Evolutionary conservation across 2,329 filamentous ascomycete species (phyloP).

Genomic region (Conoideocrella luteorostrata): DNA sequence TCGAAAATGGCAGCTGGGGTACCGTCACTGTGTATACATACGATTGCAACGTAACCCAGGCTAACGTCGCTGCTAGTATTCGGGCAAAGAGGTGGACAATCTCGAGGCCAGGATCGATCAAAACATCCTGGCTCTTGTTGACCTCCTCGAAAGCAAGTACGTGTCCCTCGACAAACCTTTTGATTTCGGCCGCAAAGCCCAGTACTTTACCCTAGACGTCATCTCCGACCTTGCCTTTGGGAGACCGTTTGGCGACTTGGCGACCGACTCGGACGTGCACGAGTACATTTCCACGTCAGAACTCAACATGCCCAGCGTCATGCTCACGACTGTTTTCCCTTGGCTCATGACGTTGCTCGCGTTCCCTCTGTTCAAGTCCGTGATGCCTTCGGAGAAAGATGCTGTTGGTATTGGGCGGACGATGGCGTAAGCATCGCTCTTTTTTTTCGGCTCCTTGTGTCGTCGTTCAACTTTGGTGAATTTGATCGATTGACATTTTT

Average conservation of each 20-base stretch:
- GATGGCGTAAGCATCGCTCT: constrained; percentile 42
- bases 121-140: constrained; percentile 9
- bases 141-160: constrained; percentile 12
- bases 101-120: constrained; percentile 33
- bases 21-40: constrained; percentile 11
- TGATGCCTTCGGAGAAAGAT: constrained; percentile 35
- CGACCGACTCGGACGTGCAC: constrained; percentile 40
- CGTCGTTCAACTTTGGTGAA: no score
- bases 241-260: constrained; percentile 41
- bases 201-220: constrained; percentile 50
- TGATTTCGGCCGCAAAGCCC: constrained; percentile 35
- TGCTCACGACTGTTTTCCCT: constrained; percentile 13
- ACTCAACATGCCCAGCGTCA: constrained; percentile 14
- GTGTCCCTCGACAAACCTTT: constrained; percentile 8
- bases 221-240: constrained; percentile 49
- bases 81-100: constrained; percentile 41
- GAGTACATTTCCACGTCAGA: constrained; percentile 39
- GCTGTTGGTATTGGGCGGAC: constrained; percentile 32
- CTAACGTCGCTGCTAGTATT: constrained; percentile 33
- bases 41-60: no score
- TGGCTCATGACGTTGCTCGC: constrained; percentile 27
- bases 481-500: no score
- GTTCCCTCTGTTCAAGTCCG: constrained; percentile 31
- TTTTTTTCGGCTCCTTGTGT: no score
- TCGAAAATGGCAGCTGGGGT: constrained; percentile 46